Base-by-base conservation (phyloP, 331 rosid species). In the Rhamnella rubrinervis region DNA sequence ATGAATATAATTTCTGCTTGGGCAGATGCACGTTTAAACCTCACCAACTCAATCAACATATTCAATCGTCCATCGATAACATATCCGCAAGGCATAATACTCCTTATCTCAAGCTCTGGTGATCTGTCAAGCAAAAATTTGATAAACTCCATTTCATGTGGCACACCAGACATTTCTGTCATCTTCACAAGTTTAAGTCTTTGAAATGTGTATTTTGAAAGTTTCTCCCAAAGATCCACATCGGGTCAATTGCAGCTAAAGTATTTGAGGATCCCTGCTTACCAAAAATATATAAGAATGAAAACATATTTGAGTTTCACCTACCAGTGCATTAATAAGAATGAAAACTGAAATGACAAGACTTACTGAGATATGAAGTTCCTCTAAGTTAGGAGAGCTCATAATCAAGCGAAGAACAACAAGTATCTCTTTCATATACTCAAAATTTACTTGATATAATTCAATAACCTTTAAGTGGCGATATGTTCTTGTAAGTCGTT, bases 281-380 rank as follows among this genome's bases (percentile, higher is more conserved):
- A 17, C 15, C 65, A 69, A 65, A 72, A 44, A 51, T 70, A 74
- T 68, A 40, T 17, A 23, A 62, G 51, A 68, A 19, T 1, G 61
- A 8, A 52, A 40, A 12, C 72, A 39, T 39, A 20, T n/a, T 10
- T 11, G 31, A 51, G 17, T 13, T 70, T 49, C 55, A 46, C 63
- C 55, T 66, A 68, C 56, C 37, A 41, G 44, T 57, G 39, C 46
- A 76, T 51, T 21, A n/a, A 40, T 23, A 66, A 63, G 25, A 73
- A 47, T 35, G 19, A 49, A 62, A 20, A 61, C 25, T 20, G 56
- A 53, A 56, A 12, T 19, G 26, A 28, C 37, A 47, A 18, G 68
- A 78, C 90, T 83, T 83, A 95, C 99, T 8, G 97, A 91, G 78
- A 95, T 81, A 25, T 85, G 96, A 78, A 95, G 93, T 67, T 91